Evolutionary conservation across 805 yeast species (phyloP), one percentile per base, ranked within the genome.

Genomic region (Candida schatavii): DNA sequence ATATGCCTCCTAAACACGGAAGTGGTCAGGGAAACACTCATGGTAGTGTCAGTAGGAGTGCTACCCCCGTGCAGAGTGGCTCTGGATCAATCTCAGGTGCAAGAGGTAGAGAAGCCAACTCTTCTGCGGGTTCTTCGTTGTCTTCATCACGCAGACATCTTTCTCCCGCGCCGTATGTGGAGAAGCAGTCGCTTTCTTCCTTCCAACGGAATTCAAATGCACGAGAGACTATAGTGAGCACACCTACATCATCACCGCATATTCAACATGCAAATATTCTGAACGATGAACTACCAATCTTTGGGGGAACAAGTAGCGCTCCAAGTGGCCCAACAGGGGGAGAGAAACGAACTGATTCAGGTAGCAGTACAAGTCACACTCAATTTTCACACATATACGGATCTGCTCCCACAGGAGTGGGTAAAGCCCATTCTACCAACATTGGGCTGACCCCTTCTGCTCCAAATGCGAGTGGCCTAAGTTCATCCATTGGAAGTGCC

Each of bases 161-260:
- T 4, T 80, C 85, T 1, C 80, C 85, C 2, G 72, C 72, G 1
- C 72, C 72, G 2, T 48, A 69, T 59, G 60, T 61, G 45, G 62
- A 61, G 25, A 68, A 69, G 44, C 73, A 78, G 1, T 84, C 83
- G 17, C 62, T 82, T 55, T 75, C 89, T 11, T 76, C 85, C 0
- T 70, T 81, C 17, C 88, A 81, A 52, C 68, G 80, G 49, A 81
- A 79, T 52, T 51, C 61, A 3, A 55, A 53, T 36, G 40, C 50
- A 15, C 23, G 50, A 32, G 55, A 48, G 6, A 47, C 43, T 17
- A 32, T n/a, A 15, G 21, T 5, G 43, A 34, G 44, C 23, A 56
- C 83, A 0, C 88, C 86, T 3, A 55, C 69, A 2, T 70, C 81
- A 1, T 81, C 87, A 0, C 91, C 89, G 0, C 56, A 75, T 37